Percentiles rank a stretch among this genome's conserved stretches.
These are phyloP conservation scores for Inonotus obliquus DNA, from an alignment of 1,284 basidiomycete species.

Conservation along the genomic window DNA sequence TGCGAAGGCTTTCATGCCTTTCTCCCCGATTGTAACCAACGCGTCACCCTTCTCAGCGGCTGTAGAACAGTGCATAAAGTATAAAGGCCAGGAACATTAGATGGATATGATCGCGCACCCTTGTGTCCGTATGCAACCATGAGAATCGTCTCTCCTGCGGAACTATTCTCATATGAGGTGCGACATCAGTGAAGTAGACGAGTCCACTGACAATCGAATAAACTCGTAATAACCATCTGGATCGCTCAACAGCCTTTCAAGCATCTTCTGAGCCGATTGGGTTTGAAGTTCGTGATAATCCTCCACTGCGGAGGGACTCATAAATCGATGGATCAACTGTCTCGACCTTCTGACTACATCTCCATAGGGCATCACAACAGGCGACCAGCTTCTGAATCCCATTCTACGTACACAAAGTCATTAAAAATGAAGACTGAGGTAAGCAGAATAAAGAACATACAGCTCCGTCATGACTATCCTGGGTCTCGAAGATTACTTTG, in stretches of 20 bases:
- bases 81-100: neutral
- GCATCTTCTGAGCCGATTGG: slow-evolving; percentile 7
- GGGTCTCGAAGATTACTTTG: slow-evolving; percentile 70
- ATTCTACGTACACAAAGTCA: neutral
- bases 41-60: slow-evolving; percentile 15
- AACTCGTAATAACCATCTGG: slow-evolving; percentile 1
- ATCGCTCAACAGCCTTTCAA: slow-evolving; percentile 1
- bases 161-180: neutral
- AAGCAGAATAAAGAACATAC: slow-evolving; percentile 1
- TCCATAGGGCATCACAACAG: slow-evolving; percentile 7
- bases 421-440: neutral
- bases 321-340: slow-evolving; percentile 9
- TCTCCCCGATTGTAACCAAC: slow-evolving; percentile 15
- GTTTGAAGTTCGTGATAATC: slow-evolving; percentile 3
- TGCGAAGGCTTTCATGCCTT: slow-evolving; percentile 7
- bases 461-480: slow-evolving; percentile 42
- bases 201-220: slow-evolving; percentile 1
- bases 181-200: neutral
- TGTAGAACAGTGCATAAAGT: neutral
- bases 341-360: slow-evolving; percentile 8
- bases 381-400: neutral
- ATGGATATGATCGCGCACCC: neutral
- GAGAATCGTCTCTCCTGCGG: slow-evolving; percentile 3
- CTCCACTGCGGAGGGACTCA: neutral
- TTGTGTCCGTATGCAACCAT: slow-evolving; percentile 12